A percentile compares a stretch with the other conserved stretches of the same genome.
Evolutionary conservation across 352 stramenopile species (phyloP).

Genomic region (Elongisporangium prolatum): DNA sequence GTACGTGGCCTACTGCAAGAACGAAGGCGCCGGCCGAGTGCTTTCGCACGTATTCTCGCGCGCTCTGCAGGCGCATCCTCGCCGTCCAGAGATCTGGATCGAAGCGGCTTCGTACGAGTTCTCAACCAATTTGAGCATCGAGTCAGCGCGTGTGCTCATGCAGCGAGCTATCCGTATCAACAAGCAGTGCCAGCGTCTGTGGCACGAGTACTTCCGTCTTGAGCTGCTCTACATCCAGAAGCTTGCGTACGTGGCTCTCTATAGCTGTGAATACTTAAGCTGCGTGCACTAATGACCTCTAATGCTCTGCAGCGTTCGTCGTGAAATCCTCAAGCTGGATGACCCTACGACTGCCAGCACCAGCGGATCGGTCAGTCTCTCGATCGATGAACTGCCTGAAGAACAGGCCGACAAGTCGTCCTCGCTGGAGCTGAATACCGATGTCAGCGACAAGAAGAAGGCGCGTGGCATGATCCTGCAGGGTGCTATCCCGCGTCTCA

Average conservation of each 20-base stretch:
- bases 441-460: conserved; percentile 41
- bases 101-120: conserved; percentile 90
- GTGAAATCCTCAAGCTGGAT: conserved; percentile 74
- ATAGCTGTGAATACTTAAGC: background rate
- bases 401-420: conserved; percentile 24
- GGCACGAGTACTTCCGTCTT: conserved; percentile 89
- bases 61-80: conserved; percentile 84
- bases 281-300: background rate
- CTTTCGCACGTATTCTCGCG: conserved; percentile 79
- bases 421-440: conserved; percentile 13
- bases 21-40: conserved; percentile 58
- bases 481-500: conserved; percentile 80
- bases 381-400: conserved; percentile 57
- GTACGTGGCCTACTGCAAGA: conserved; percentile 87
- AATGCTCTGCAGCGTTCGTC: conserved; percentile 40
- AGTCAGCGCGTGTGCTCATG: conserved; percentile 87
- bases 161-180: conserved; percentile 92
- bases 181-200: conserved; percentile 71
- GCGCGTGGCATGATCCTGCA: conserved; percentile 68
- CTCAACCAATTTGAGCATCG: conserved; percentile 76
- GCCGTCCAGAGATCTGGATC: conserved; percentile 86
- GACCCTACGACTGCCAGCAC: conserved; percentile 10
- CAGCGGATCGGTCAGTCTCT: conserved; percentile 26
- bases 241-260: conserved; percentile 29
- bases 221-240: conserved; percentile 91